A percentile compares a stretch with the other conserved stretches of the same genome.
Evolutionary conservation across 257 asterid genomes (phyloP).

Genomic region (Rehmannia glutinosa): DNA sequence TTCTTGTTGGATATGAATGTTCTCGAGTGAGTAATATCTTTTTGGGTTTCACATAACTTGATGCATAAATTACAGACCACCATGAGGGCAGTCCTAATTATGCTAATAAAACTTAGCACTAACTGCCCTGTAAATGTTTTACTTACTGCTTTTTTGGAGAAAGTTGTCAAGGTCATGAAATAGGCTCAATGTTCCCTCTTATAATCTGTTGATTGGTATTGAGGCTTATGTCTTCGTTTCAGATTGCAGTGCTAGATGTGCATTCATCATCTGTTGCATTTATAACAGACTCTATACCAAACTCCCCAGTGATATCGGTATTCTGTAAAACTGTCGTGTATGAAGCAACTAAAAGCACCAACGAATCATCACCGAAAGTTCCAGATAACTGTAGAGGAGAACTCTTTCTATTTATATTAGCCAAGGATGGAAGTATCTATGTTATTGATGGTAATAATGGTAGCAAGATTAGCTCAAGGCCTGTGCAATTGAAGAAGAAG

Average conservation of each 20-base stretch:
- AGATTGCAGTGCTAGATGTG: slow-evolving; percentile 79
- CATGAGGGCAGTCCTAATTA: background rate
- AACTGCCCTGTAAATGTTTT: background rate
- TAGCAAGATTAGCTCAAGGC: slow-evolving; percentile 46
- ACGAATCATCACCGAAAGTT: slow-evolving; percentile 36
- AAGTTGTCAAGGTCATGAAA: background rate
- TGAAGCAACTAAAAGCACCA: slow-evolving; percentile 31
- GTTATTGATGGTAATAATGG: slow-evolving; percentile 52
- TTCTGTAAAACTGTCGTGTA: slow-evolving; percentile 32
- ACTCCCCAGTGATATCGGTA: slow-evolving; percentile 47
- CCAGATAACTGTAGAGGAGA: slow-evolving; percentile 38
- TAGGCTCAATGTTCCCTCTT: background rate
- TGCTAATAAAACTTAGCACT: no score
- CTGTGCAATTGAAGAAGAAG: slow-evolving; percentile 52
- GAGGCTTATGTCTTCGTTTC: slow-evolving; percentile 35
- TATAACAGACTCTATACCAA: slow-evolving; percentile 45
- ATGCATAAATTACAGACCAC: slow-evolving; percentile 10
- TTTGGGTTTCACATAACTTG: slow-evolving; percentile 9
- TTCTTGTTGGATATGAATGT: slow-evolving; percentile 66
- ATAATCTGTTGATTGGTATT: background rate
- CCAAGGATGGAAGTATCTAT: slow-evolving; percentile 55
- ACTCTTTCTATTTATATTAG: slow-evolving; percentile 49
- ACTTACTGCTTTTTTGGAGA: background rate
- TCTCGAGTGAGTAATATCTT: slow-evolving; percentile 53
- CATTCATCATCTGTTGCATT: slow-evolving; percentile 55